These are phyloP conservation scores for Apiospora kogelbergensis DNA, from an alignment of 2,329 filamentous ascomycete species.

Conservation along the genomic window DNA sequence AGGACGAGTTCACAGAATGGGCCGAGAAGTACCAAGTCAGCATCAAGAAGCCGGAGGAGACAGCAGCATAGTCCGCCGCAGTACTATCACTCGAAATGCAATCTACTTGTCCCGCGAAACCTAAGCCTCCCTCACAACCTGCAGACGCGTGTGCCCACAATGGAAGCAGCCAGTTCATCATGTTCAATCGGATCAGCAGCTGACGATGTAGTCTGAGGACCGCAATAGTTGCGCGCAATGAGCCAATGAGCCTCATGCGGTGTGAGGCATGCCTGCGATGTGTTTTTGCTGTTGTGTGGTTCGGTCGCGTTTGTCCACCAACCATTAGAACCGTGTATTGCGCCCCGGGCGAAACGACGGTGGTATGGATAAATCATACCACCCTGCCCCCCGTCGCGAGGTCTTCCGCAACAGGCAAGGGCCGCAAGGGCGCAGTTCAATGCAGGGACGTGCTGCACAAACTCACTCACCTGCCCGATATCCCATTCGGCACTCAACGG, in stretches of 20 bases:
- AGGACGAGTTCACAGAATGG: constrained; percentile 81
- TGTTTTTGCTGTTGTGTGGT: neutral
- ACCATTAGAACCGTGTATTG: neutral
- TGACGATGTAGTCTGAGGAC: neutral
- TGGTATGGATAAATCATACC: neutral
- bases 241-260: neutral
- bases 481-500: neutral
- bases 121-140: neutral
- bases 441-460: neutral
- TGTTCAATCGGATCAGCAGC: neutral
- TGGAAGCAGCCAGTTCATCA: neutral
- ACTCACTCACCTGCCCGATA: neutral
- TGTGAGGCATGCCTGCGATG: neutral
- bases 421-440: neutral
- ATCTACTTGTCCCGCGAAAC: neutral
- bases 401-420: neutral
- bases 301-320: neutral
- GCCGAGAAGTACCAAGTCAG: constrained; percentile 56
- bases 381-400: neutral
- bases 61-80: neutral
- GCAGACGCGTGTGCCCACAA: neutral
- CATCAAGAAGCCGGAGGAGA: constrained; percentile 44
- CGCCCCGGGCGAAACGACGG: neutral
- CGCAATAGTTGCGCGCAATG: neutral
- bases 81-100: neutral